A percentile compares a stretch with the other conserved stretches of the same genome.
Conservation (phyloP, 345 rosid species). For the Brassica incana region DNA sequence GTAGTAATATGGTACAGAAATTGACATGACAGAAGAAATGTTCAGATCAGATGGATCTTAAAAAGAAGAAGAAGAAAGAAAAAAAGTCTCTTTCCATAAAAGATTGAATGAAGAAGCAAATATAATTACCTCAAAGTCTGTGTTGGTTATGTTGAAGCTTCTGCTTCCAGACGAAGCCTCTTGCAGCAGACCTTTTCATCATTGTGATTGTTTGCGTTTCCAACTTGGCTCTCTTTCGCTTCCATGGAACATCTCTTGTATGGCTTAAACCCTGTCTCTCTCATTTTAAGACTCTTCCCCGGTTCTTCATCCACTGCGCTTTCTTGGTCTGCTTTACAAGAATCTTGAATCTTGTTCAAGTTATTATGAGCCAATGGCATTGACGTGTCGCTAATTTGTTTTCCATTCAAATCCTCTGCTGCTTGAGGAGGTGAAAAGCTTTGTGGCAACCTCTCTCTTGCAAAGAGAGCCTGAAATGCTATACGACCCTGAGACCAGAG, state of each 20-base stretch:
- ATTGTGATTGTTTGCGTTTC: slow-evolving; percentile 48
- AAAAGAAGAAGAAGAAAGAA: background rate
- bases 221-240: slow-evolving; percentile 9
- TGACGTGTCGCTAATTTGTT: slow-evolving; percentile 35
- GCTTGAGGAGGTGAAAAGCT: slow-evolving; percentile 82
- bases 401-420: slow-evolving; percentile 32
- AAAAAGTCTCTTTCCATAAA: slow-evolving; percentile 10
- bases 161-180: background rate
- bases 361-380: slow-evolving; percentile 30
- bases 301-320: background rate
- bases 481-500: slow-evolving; percentile 61
- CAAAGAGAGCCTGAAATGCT: slow-evolving; percentile 90
- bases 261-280: background rate
- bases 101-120: slow-evolving; percentile 11
- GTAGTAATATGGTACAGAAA: slow-evolving; percentile 25
- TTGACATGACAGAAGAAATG: slow-evolving; percentile 23
- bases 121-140: background rate
- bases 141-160: background rate
- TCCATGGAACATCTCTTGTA: background rate
- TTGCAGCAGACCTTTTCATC: background rate
- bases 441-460: slow-evolving; percentile 81
- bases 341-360: slow-evolving; percentile 41
- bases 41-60: slow-evolving; percentile 25
- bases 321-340: slow-evolving; percentile 43
- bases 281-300: background rate